phyloP scores from a whole-genome alignment of 1,284 basidiomycete species.

The Malassezia obtusa region DNA sequence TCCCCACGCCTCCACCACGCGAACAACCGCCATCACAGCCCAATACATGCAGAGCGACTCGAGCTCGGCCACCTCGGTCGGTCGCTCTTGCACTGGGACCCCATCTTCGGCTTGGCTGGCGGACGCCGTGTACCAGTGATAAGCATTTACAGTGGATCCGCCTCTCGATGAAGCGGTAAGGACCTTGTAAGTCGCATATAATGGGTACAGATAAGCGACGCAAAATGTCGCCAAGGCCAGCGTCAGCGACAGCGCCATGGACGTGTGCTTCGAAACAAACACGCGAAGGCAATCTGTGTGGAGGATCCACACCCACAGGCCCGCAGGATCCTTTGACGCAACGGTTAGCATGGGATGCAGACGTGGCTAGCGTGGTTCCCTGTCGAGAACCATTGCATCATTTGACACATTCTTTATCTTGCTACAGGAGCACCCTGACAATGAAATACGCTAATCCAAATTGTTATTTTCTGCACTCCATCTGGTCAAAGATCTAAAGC shows the following conservation, averaged over 20 bases:
- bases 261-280: not conserved
- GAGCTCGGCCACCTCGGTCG: constrained; percentile 32
- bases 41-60: constrained; percentile 43
- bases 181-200: constrained; percentile 16
- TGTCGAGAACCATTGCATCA: no score
- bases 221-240: not conserved
- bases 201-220: constrained; percentile 13
- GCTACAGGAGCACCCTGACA: no score
- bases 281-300: not conserved
- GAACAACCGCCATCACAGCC: constrained; percentile 30
- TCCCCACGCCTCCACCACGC: constrained; percentile 25
- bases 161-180: not conserved
- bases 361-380: no score
- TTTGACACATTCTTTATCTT: no score
- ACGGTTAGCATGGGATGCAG: no score
- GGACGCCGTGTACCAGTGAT: not conserved
- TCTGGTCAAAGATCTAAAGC: no score
- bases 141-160: not conserved
- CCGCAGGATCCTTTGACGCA: no score
- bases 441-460: no score
- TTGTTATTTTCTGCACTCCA: no score
- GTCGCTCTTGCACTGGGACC: not conserved
- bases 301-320: not conserved
- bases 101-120: not conserved
- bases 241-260: not conserved